Evolutionary conservation across 2,329 filamentous ascomycete species (phyloP).

Genomic region (Cytospora schulzeri): DNA sequence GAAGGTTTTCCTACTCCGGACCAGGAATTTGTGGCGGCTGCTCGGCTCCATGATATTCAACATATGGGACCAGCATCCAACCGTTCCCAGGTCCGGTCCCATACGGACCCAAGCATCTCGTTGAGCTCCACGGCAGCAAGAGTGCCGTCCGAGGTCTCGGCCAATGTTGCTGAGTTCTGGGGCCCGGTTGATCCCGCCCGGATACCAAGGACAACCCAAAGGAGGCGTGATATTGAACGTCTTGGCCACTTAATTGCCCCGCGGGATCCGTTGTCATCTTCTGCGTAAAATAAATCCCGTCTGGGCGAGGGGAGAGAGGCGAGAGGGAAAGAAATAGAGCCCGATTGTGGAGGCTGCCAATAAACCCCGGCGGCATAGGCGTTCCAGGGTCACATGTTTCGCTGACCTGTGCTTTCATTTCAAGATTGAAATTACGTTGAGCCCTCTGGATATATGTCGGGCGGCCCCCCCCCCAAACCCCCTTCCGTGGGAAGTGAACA

Average conservation of each 20-base stretch:
- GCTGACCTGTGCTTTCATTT: not conserved
- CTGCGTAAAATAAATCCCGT: not conserved
- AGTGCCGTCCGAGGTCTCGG: constrained; percentile 6
- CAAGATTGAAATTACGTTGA: not conserved
- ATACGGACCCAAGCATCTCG: constrained; percentile 8
- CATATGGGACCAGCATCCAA: constrained; percentile 1
- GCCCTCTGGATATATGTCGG: not conserved
- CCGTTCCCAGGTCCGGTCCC: not conserved
- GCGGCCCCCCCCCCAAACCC: too few species aligned
- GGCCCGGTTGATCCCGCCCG: not conserved
- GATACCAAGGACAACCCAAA: not conserved
- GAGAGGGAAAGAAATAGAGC: not conserved
- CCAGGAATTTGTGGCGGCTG: not conserved
- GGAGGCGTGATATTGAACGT: not conserved
- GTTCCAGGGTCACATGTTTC: not conserved
- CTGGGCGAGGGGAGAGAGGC: not conserved
- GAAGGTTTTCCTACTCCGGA: not conserved
- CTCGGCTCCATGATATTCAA: not conserved
- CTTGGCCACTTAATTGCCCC: not conserved
- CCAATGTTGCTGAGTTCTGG: not conserved
- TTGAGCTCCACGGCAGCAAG: not conserved
- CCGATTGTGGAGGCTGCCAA: not conserved
- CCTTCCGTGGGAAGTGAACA: not conserved
- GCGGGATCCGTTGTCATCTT: not conserved
- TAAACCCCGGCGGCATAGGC: not conserved